Conservation (phyloP, 1,139 yeast species). For the Eremothecium gossypii region DNA sequence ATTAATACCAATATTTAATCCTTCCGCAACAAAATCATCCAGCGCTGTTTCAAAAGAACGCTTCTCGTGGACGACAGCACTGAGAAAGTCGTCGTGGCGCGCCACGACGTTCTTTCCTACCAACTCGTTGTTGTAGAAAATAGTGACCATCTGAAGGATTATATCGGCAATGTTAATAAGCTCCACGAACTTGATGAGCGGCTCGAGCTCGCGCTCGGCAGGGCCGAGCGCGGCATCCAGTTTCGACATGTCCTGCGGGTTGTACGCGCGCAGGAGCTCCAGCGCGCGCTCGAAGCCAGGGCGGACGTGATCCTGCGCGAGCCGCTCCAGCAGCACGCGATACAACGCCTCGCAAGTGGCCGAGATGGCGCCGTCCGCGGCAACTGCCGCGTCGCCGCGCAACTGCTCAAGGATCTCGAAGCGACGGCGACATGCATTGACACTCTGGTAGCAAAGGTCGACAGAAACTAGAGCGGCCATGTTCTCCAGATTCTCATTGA, state of each 20-base stretch:
- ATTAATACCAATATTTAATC: slow-evolving; percentile 82
- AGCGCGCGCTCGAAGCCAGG: slow-evolving; percentile 82
- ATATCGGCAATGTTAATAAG: slow-evolving; percentile 87
- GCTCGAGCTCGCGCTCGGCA: slow-evolving; percentile 43
- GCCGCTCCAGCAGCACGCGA: slow-evolving; percentile 49
- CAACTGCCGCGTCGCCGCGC: not conserved
- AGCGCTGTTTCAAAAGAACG: slow-evolving; percentile 69
- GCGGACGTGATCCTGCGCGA: slow-evolving; percentile 66
- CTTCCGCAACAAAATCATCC: slow-evolving; percentile 87
- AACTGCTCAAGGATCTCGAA: not conserved
- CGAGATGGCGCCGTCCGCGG: slow-evolving; percentile 22
- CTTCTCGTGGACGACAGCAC: slow-evolving; percentile 73
- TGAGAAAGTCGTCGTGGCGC: slow-evolving; percentile 64
- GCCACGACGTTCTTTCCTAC: slow-evolving; percentile 52
- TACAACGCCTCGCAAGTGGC: slow-evolving; percentile 49
- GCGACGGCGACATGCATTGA: slow-evolving; percentile 30
- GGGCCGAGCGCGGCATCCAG: slow-evolving; percentile 15
- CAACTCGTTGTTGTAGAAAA: slow-evolving; percentile 82
- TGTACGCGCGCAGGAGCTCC: slow-evolving; percentile 56
- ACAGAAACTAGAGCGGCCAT: slow-evolving; percentile 38
- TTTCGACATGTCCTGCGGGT: slow-evolving; percentile 41
- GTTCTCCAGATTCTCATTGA: slow-evolving; percentile 36
- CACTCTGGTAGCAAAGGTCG: slow-evolving; percentile 37
- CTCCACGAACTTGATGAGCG: slow-evolving; percentile 79
- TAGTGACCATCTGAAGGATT: slow-evolving; percentile 85